Conservation (phyloP, 1,284 basidiomycete genomes). For the Fomitopsis palustris region DNA sequence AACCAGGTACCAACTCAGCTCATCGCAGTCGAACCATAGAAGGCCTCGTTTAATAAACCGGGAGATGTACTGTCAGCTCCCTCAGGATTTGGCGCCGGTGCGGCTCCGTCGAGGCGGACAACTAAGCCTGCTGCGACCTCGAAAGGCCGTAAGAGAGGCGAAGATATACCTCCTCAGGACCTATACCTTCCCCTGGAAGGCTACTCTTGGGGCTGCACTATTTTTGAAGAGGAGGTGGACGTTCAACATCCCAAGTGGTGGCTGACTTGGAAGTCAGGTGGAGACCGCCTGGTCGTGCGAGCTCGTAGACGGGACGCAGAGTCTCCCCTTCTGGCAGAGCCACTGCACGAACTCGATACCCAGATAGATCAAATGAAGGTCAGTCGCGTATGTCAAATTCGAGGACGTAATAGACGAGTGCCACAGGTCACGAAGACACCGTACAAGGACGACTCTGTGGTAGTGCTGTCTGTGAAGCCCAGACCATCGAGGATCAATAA, state of each 20-base stretch:
- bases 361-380: neutral
- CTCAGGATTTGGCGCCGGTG: neutral
- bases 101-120: neutral
- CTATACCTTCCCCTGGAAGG: neutral
- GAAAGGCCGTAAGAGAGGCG: neutral
- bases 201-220: neutral
- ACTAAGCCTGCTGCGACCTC: neutral
- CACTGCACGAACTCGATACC: neutral
- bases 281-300: neutral
- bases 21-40: neutral
- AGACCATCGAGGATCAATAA: neutral
- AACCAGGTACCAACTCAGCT: too few relatives aligned
- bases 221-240: neutral
- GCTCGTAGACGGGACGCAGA: too few relatives aligned
- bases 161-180: neutral
- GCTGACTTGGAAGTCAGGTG: neutral
- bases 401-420: too few relatives aligned
- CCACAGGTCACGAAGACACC: neutral
- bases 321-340: too few relatives aligned
- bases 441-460: neutral
- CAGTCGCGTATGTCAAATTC: neutral
- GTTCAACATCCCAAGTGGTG: neutral
- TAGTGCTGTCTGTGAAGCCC: neutral
- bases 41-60: neutral
- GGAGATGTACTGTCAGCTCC: neutral